Evolutionary conservation across 2,329 filamentous ascomycete species (phyloP).

Genomic region (Botrytis fabae): DNA sequence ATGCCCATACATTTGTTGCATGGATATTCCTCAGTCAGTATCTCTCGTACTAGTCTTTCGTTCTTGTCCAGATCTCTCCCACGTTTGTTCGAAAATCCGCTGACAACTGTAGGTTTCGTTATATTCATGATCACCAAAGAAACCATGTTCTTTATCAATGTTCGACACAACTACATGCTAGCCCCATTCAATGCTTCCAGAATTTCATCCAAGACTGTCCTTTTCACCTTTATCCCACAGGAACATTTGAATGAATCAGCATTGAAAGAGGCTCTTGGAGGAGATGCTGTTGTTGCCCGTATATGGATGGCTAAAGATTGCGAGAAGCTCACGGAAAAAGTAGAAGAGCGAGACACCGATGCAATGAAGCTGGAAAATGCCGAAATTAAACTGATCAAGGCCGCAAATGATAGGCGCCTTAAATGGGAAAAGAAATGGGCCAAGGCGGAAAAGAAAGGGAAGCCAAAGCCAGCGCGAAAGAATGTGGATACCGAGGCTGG

Average conservation of each 20-base stretch:
- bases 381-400: conserved; percentile 80
- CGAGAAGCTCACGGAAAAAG: conserved; percentile 73
- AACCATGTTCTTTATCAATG: conserved; percentile 84
- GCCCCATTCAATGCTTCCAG: conserved; percentile 80
- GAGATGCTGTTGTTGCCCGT: conserved; percentile 64
- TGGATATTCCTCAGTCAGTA: conserved; percentile 69
- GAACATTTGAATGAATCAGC: conserved; percentile 72
- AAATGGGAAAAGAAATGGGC: conserved; percentile 51
- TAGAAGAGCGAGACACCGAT: conserved; percentile 76
- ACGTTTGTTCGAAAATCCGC: background rate
- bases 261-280: conserved; percentile 78
- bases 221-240: conserved; percentile 81
- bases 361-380: conserved; percentile 83
- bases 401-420: conserved; percentile 69
- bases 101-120: conserved; percentile 60
- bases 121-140: conserved; percentile 87
- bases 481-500: conserved; percentile 66
- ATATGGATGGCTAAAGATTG: conserved; percentile 82
- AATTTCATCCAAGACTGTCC: conserved; percentile 83
- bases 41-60: background rate
- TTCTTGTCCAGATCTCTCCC: too few species aligned
- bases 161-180: conserved; percentile 87
- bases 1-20: conserved; percentile 76
- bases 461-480: conserved; percentile 43
- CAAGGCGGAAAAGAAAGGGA: background rate